Conservation (phyloP, 2,329 filamentous ascomycete genomes). For the Curvularia spicifera region DNA sequence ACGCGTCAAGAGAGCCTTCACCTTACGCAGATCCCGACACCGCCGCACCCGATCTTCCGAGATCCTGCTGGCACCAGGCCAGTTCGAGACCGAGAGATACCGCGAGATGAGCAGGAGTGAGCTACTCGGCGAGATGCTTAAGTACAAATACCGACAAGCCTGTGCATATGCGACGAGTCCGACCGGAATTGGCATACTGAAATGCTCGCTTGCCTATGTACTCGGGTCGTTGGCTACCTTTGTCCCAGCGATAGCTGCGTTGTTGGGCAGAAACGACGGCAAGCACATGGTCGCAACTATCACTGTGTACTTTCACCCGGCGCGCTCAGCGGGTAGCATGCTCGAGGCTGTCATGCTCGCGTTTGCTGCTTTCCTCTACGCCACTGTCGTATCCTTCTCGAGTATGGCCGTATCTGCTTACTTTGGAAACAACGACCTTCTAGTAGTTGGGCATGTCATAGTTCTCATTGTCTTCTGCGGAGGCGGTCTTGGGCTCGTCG, state of each 20-base stretch:
- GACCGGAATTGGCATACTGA: slow-evolving; percentile 79
- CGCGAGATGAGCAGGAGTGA: slow-evolving; percentile 42
- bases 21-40: slow-evolving; percentile 61
- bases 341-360: slow-evolving; percentile 81
- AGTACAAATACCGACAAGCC: slow-evolving; percentile 42
- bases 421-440: slow-evolving; percentile 71
- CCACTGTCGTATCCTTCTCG: slow-evolving; percentile 74
- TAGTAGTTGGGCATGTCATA: slow-evolving; percentile 75
- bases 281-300: slow-evolving; percentile 95
- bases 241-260: slow-evolving; percentile 71
- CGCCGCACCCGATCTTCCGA: slow-evolving; percentile 55
- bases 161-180: slow-evolving; percentile 72
- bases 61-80: slow-evolving; percentile 48
- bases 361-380: slow-evolving; percentile 78
- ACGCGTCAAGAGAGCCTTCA: slow-evolving; percentile 79
- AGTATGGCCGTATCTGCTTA: slow-evolving; percentile 90
- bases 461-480: slow-evolving; percentile 85
- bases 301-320: slow-evolving; percentile 93
- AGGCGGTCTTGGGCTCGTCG: slow-evolving; percentile 83
- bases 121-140: slow-evolving; percentile 46
- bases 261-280: slow-evolving; percentile 83
- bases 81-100: slow-evolving; percentile 38
- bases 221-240: slow-evolving; percentile 88
- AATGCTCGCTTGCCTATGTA: slow-evolving; percentile 89
- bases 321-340: slow-evolving; percentile 86